Evolutionary conservation across 169 alveolate genomes (phyloP).

Genomic region (Plasmodium knowlesi): DNA sequence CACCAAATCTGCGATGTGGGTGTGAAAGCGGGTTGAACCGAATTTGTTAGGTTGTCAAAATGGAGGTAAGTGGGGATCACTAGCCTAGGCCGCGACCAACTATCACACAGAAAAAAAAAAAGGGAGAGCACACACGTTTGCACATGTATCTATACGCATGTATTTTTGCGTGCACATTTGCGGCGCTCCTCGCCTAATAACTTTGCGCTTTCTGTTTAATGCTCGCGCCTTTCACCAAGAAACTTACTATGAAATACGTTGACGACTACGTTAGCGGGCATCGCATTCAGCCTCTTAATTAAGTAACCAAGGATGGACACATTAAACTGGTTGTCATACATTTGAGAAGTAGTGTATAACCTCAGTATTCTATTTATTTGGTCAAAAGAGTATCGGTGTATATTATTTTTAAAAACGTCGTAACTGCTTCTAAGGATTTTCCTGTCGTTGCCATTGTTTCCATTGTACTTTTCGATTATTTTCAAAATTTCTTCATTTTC

Average conservation of each 20-base stretch:
- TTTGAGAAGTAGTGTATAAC: slow-evolving; percentile 49
- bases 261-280: slow-evolving; percentile 24
- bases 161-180: background rate
- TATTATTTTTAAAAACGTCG: slow-evolving; percentile 64
- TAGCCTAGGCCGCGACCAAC: background rate
- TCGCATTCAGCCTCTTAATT: slow-evolving; percentile 58
- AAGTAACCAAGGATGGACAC: slow-evolving; percentile 59
- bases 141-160: background rate
- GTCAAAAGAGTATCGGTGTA: slow-evolving; percentile 72
- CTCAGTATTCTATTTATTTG: slow-evolving; percentile 64
- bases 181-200: background rate
- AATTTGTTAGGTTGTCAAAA: background rate
- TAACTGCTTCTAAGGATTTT: slow-evolving; percentile 57
- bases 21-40: background rate
- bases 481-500: slow-evolving; percentile 73
- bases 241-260: slow-evolving; percentile 73
- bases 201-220: background rate
- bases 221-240: background rate
- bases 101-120: background rate
- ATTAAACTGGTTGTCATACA: slow-evolving; percentile 48
- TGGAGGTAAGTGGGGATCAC: background rate
- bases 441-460: slow-evolving; percentile 37
- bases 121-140: background rate
- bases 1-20: slow-evolving; percentile 42
- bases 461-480: slow-evolving; percentile 71